Percentiles rank a stretch among this genome's conserved stretches.
Evolutionary conservation across 495 filamentous ascomycete species (phyloP).

Genomic region (Hyaloscypha finlandica): DNA sequence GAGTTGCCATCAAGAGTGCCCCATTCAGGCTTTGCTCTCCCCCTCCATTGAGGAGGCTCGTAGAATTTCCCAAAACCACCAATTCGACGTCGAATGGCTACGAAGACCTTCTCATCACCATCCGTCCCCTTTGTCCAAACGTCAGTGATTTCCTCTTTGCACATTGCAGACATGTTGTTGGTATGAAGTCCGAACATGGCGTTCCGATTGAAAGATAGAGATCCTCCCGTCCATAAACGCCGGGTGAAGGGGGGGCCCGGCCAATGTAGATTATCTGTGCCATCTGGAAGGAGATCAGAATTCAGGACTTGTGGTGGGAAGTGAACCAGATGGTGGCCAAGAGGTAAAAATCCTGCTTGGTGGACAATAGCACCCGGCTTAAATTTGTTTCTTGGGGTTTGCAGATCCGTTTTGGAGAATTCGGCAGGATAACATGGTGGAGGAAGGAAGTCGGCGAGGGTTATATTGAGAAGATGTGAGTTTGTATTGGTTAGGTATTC

Average conservation of each 20-base stretch:
- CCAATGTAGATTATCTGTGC: slow-evolving; percentile 70
- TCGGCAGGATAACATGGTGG: slow-evolving; percentile 22
- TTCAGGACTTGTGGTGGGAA: slow-evolving; percentile 63
- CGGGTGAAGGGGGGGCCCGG: slow-evolving; percentile 64
- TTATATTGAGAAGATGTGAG: slow-evolving; percentile 64
- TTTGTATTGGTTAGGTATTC: slow-evolving; percentile 67
- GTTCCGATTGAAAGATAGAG: slow-evolving; percentile 39
- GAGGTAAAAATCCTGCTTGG: slow-evolving; percentile 44
- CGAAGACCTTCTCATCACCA: slow-evolving; percentile 53
- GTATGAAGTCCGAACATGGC: slow-evolving; percentile 36
- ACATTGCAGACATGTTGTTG: slow-evolving; percentile 50
- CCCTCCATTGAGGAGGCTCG: not conserved
- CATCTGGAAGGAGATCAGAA: slow-evolving; percentile 62
- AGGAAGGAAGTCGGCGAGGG: slow-evolving; percentile 61
- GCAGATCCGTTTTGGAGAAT: slow-evolving; percentile 7
- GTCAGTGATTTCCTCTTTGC: slow-evolving; percentile 59
- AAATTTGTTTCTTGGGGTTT: not conserved
- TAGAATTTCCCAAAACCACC: not conserved
- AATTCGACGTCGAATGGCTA: slow-evolving; percentile 19
- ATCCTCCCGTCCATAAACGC: slow-evolving; percentile 81
- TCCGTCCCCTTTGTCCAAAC: slow-evolving; percentile 51
- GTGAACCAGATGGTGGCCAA: slow-evolving; percentile 73
- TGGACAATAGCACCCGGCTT: not conserved
- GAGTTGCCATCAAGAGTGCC: not conserved
- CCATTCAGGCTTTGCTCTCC: not conserved